phyloP scores from a whole-genome alignment of 2,329 filamentous ascomycete species.

The Cercospora canescens region DNA sequence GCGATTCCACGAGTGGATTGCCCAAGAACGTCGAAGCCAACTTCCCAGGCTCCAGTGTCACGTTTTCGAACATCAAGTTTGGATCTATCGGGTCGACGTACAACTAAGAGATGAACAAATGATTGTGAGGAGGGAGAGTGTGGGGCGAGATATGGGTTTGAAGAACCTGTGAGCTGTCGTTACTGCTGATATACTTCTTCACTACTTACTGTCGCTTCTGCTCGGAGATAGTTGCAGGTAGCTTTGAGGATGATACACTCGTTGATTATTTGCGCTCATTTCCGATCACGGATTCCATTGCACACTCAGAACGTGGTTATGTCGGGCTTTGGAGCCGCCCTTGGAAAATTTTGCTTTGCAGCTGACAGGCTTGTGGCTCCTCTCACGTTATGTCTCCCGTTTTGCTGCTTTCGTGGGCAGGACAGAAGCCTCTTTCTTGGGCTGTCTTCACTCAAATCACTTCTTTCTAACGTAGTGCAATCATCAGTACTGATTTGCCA shows the following conservation, averaged over 20 bases:
- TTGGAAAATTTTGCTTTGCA: no score
- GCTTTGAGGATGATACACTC: background rate
- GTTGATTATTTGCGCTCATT: no score
- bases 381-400: no score
- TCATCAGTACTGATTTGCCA: no score
- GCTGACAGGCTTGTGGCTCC: no score
- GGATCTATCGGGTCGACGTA: constrained; percentile 29
- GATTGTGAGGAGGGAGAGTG: background rate
- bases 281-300: no score
- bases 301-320: no score
- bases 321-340: no score
- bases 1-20: constrained; percentile 22
- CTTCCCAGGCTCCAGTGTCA: constrained; percentile 22
- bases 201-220: background rate
- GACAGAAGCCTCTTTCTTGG: no score
- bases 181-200: background rate
- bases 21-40: constrained; percentile 24
- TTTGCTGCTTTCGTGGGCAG: no score
- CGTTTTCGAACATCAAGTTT: constrained; percentile 27
- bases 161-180: background rate
- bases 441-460: no score
- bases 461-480: no score
- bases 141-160: background rate
- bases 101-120: background rate
- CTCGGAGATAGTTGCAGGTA: background rate